Percentiles rank a stretch among this genome's conserved stretches.
Conservation (phyloP, 257 asterid genomes). For the Cruciata laevipes region DNA sequence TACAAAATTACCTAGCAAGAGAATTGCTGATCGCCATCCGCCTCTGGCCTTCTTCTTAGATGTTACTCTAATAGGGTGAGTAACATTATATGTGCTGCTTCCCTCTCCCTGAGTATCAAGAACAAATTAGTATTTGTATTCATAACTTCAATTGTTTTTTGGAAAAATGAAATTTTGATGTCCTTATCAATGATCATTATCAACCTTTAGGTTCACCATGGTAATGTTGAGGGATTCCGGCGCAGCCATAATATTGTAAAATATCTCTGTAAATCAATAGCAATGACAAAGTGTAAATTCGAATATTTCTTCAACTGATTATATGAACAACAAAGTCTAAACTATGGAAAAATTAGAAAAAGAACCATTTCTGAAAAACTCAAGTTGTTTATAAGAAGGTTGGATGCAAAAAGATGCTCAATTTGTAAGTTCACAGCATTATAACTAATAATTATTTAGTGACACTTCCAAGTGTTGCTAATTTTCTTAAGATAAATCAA, state of each 20-base stretch:
- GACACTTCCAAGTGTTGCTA: no score
- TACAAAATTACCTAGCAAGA: slow-evolving; percentile 45
- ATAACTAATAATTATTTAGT: no score
- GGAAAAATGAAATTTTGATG: not conserved
- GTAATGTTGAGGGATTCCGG: slow-evolving; percentile 9
- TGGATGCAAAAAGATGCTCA: not conserved
- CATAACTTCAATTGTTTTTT: not conserved
- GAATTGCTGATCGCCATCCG: slow-evolving; percentile 57
- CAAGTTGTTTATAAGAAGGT: not conserved
- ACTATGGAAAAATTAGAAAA: not conserved
- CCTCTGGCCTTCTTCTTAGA: slow-evolving; percentile 28
- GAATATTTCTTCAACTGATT: not conserved
- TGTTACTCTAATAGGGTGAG: not conserved
- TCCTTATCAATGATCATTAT: not conserved
- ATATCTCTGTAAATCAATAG: slow-evolving; percentile 35
- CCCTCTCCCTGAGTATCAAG: slow-evolving; percentile 11
- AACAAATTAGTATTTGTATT: not conserved
- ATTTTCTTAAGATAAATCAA: no score
- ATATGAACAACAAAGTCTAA: not conserved
- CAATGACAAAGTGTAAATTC: not conserved
- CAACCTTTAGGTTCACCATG: slow-evolving; percentile 26
- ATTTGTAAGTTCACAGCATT: no score
- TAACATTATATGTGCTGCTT: not conserved
- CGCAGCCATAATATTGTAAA: slow-evolving; percentile 29
- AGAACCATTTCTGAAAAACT: not conserved